Percentiles rank a stretch among this genome's conserved stretches.
phyloP scores from a whole-genome alignment of 192 early-diverging fungal genomes.

The Coemansia erecta region DNA sequence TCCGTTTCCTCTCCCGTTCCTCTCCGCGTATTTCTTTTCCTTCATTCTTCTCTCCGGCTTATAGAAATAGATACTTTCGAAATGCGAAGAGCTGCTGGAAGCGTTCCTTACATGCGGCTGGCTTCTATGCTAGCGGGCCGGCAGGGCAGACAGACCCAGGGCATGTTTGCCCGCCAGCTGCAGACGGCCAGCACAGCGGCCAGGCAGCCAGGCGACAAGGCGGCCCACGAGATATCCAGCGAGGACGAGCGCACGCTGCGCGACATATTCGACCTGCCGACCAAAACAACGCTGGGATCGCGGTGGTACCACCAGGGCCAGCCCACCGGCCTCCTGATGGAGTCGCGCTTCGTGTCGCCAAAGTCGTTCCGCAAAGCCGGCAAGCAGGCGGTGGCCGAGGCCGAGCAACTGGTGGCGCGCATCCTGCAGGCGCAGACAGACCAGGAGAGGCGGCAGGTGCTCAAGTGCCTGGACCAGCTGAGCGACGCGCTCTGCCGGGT shows the following conservation, averaged over 20 bases:
- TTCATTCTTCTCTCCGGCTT: not conserved
- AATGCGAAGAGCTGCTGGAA: not conserved
- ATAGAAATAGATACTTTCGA: not conserved
- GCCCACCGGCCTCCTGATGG: slow-evolving; percentile 51
- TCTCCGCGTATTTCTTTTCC: not conserved
- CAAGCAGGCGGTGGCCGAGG: slow-evolving; percentile 36
- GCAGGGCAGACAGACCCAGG: not conserved
- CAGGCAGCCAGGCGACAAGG: not conserved
- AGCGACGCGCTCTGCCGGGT: slow-evolving; percentile 87
- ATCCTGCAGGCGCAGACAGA: slow-evolving; percentile 24
- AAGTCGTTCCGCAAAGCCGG: slow-evolving; percentile 40
- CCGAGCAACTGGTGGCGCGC: slow-evolving; percentile 27
- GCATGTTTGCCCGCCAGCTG: not conserved
- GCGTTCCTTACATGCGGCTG: no score
- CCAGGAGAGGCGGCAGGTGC: slow-evolving; percentile 65
- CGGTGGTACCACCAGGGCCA: slow-evolving; percentile 45
- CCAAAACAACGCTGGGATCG: slow-evolving; percentile 41
- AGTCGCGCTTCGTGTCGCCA: slow-evolving; percentile 47
- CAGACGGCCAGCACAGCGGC: slow-evolving; percentile 15
- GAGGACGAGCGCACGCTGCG: slow-evolving; percentile 41
- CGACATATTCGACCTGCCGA: slow-evolving; percentile 47
- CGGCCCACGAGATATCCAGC: slow-evolving; percentile 13
- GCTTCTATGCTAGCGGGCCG: no score
- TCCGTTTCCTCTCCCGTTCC: not conserved
- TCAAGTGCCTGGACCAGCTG: slow-evolving; percentile 86